Conservation (phyloP, 2,329 filamentous ascomycete genomes). For the Xylariales sp. region DNA sequence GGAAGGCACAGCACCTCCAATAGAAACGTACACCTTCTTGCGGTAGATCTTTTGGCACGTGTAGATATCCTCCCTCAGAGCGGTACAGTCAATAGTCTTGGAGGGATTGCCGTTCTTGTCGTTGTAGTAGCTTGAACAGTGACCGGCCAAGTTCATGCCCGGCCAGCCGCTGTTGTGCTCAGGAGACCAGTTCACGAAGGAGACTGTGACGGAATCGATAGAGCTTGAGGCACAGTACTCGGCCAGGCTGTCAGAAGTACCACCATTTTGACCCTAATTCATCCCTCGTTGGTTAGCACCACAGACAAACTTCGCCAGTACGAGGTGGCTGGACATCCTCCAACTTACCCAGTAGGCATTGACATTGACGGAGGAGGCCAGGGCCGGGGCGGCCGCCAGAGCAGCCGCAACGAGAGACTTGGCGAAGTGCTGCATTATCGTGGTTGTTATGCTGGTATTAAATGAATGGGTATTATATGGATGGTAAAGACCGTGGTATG, state of each 20-base stretch:
- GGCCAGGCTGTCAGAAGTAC: slow-evolving; percentile 14
- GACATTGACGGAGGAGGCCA: slow-evolving; percentile 18
- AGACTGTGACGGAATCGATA: slow-evolving; percentile 35
- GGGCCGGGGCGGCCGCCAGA: slow-evolving; percentile 12
- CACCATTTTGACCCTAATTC: slow-evolving; percentile 13
- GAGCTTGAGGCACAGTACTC: slow-evolving; percentile 25
- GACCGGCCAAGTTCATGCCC: slow-evolving; percentile 32
- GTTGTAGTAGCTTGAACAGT: slow-evolving; percentile 29
- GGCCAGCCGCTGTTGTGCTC: slow-evolving; percentile 30
- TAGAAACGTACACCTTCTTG: slow-evolving; percentile 61
- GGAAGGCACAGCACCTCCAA: slow-evolving; percentile 42
- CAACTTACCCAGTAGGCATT: slow-evolving; percentile 21
- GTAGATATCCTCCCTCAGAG: slow-evolving; percentile 22
- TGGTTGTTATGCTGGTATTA: too few relatives aligned
- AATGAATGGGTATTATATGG: slow-evolving; percentile 7
- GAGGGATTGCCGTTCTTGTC: slow-evolving; percentile 19
- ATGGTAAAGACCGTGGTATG: slow-evolving; percentile 16
- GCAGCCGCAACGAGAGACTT: slow-evolving; percentile 16
- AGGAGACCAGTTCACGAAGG: slow-evolving; percentile 33
- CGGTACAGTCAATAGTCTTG: slow-evolving; percentile 8
- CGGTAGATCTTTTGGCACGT: slow-evolving; percentile 51
- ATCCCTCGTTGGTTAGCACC: too few relatives aligned
- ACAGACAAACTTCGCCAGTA: too few relatives aligned
- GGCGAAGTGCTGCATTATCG: slow-evolving; percentile 14
- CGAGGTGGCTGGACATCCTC: too few relatives aligned